Evolutionary conservation across 148 eudicot genomes (phyloP).

Genomic region (Nepenthes mirabilis): DNA sequence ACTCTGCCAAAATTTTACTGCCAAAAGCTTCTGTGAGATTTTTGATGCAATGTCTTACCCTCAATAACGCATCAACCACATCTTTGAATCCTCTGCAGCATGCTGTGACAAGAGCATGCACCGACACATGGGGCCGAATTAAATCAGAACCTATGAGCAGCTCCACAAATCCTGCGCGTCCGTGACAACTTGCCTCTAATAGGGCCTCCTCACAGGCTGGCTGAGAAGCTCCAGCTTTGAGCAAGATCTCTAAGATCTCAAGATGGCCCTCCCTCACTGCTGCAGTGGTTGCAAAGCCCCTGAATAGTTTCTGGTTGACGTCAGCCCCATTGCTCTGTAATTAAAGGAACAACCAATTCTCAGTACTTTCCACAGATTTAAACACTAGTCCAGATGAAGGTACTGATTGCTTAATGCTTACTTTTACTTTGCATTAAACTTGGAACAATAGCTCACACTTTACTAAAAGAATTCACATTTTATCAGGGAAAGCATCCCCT

Average conservation of each 20-base stretch:
- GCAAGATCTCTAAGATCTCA: slow-evolving; percentile 63
- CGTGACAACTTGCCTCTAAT: slow-evolving; percentile 74
- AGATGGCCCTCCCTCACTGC: slow-evolving; percentile 78
- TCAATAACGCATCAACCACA: slow-evolving; percentile 54
- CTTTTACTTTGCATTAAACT: too few relatives aligned
- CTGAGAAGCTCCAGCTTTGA: slow-evolving; percentile 90
- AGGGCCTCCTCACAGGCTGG: slow-evolving; percentile 95
- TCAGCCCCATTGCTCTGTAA: slow-evolving; percentile 77
- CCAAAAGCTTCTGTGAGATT: background rate
- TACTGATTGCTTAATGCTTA: background rate
- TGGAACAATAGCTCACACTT: too few relatives aligned
- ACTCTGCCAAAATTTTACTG: too few relatives aligned
- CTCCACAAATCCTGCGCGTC: slow-evolving; percentile 40
- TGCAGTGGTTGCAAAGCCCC: slow-evolving; percentile 72
- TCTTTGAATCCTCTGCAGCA: slow-evolving; percentile 74
- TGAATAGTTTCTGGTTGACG: slow-evolving; percentile 72
- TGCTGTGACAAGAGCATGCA: slow-evolving; percentile 87
- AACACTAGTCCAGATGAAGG: background rate
- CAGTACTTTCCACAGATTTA: background rate
- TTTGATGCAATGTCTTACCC: slow-evolving; percentile 31
- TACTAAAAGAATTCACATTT: too few relatives aligned
- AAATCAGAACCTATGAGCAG: slow-evolving; percentile 71
- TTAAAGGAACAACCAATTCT: slow-evolving; percentile 8
- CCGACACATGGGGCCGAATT: slow-evolving; percentile 65
- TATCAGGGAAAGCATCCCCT: too few relatives aligned